Evolutionary conservation across 176 grass and related monocot genomes (phyloP).

Genomic region (Raddia guianensis): DNA sequence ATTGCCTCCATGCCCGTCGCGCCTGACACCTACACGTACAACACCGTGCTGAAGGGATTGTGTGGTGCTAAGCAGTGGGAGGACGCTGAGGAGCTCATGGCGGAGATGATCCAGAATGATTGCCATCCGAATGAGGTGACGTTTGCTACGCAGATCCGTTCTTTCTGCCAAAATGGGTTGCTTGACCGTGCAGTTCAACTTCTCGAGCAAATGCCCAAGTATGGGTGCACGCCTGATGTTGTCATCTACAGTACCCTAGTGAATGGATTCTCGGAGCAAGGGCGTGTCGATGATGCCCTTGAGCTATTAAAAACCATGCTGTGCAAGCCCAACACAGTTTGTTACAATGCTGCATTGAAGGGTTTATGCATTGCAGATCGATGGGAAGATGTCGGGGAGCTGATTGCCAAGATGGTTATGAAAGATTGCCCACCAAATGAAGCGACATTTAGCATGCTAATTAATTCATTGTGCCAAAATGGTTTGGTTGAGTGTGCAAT

Average conservation of each 20-base stretch:
- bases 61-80: slow-evolving; percentile 47
- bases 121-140: slow-evolving; percentile 49
- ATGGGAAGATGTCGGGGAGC: slow-evolving; percentile 49
- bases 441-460: slow-evolving; percentile 50
- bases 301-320: slow-evolving; percentile 41
- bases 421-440: slow-evolving; percentile 52
- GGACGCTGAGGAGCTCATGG: slow-evolving; percentile 45
- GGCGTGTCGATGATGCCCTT: slow-evolving; percentile 33
- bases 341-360: slow-evolving; percentile 54
- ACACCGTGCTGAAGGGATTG: slow-evolving; percentile 55
- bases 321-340: slow-evolving; percentile 48
- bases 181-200: slow-evolving; percentile 40
- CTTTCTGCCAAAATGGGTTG: slow-evolving; percentile 51
- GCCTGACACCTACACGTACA: slow-evolving; percentile 55
- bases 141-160: slow-evolving; percentile 46
- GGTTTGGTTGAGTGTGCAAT: slow-evolving; percentile 32
- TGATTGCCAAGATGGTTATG: slow-evolving; percentile 44
- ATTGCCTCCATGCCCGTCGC: slow-evolving; percentile 51
- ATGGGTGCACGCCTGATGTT: slow-evolving; percentile 50
- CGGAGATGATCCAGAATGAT: slow-evolving; percentile 45
- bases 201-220: slow-evolving; percentile 41
- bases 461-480: slow-evolving; percentile 47
- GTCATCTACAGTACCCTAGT: slow-evolving; percentile 54
- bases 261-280: slow-evolving; percentile 50
- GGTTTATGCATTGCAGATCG: slow-evolving; percentile 41